A percentile compares a stretch with the other conserved stretches of the same genome.
Evolutionary conservation across 2,329 filamentous ascomycete species (phyloP).

Genomic region (Clonostachys solani): DNA sequence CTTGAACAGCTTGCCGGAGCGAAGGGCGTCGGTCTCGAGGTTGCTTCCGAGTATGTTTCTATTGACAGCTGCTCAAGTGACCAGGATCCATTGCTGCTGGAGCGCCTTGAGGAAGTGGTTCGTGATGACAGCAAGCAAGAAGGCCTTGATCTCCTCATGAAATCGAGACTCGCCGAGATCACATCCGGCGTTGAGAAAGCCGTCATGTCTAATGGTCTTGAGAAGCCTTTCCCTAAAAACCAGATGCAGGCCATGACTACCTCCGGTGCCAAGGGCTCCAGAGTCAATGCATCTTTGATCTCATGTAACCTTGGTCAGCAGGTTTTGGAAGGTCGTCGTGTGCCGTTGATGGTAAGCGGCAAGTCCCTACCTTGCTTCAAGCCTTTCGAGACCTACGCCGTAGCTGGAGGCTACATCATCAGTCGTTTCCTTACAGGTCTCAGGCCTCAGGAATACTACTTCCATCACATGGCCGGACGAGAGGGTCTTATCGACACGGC

Average conservation of each 20-base stretch:
- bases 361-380: slow-evolving; percentile 94
- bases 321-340: slow-evolving; percentile 88
- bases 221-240: slow-evolving; percentile 92
- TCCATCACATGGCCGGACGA: slow-evolving; percentile 98
- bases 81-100: slow-evolving; percentile 66
- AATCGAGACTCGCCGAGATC: slow-evolving; percentile 62
- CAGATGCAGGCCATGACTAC: slow-evolving; percentile 99
- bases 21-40: slow-evolving; percentile 66
- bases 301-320: slow-evolving; percentile 97
- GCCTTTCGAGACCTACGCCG: slow-evolving; percentile 82
- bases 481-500: slow-evolving; percentile 98
- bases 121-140: slow-evolving; percentile 89
- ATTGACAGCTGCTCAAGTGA: slow-evolving; percentile 62
- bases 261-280: slow-evolving; percentile 88
- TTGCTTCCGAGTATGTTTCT: slow-evolving; percentile 86
- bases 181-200: slow-evolving; percentile 74
- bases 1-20: slow-evolving; percentile 65
- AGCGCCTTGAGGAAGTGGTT: slow-evolving; percentile 81
- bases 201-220: slow-evolving; percentile 77
- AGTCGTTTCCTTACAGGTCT: slow-evolving; percentile 98
- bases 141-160: slow-evolving; percentile 85
- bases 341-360: slow-evolving; percentile 96
- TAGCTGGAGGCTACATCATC: slow-evolving; percentile 89
- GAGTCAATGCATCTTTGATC: slow-evolving; percentile 95
- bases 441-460: slow-evolving; percentile 96